Conservation (phyloP, 257 asterid genomes). For the Misopates orontium region DNA sequence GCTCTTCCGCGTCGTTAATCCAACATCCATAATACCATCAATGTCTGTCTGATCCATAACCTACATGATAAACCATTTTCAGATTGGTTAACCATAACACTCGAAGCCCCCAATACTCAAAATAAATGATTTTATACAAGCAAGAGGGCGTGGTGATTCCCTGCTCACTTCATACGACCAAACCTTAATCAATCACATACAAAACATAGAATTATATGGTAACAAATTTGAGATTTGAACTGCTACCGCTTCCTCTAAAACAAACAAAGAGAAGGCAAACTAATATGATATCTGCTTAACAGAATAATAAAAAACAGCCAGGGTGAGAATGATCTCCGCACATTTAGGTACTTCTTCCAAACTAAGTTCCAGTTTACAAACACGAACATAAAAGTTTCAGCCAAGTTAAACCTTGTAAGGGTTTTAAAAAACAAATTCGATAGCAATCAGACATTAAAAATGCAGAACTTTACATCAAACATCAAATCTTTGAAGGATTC, state of each 20-base stretch:
- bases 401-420: no score
- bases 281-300: background rate
- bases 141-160: no score
- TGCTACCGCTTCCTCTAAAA: background rate
- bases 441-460: background rate
- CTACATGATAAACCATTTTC: slow-evolving; percentile 33
- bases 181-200: no score
- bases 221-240: background rate
- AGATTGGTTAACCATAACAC: background rate
- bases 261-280: background rate
- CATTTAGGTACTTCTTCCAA: background rate
- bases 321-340: background rate
- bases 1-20: slow-evolving; percentile 36
- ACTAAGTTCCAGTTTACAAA: background rate
- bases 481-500: background rate
- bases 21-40: slow-evolving; percentile 49
- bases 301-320: background rate
- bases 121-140: no score
- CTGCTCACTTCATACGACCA: no score
- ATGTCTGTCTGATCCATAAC: slow-evolving; percentile 64
- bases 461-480: background rate
- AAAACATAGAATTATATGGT: no score
- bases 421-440: no score
- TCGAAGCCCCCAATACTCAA: no score
- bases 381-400: no score